Base-by-base conservation (phyloP, 495 filamentous ascomycete genomes). In the Penicillium arizonense region DNA sequence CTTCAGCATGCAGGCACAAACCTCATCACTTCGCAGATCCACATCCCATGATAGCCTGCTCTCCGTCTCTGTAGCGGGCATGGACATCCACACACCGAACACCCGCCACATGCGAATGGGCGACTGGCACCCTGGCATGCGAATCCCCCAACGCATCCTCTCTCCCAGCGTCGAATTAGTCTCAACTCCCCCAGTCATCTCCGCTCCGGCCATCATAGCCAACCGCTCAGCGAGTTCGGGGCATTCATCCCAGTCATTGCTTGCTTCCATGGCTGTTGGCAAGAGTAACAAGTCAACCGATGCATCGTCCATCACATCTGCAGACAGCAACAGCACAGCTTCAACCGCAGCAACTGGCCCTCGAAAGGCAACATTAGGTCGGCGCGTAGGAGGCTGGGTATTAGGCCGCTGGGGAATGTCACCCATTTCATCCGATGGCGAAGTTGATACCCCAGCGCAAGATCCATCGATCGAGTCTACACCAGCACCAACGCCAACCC, bases 371-470 rank as follows among this genome's bases (percentile, higher is more conserved):
- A 73, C 69, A 3, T 52, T 81, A 3, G 60, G 71, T 20, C 74
- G 72, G 33, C 76, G 76, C 16, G 56, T 82, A 34, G 80, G 80
- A 7, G 79, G 80, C 20, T 84, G 81, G 81, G 74, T 83, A 3
- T 69, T 77, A 8, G 78, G 81, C 8, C 70, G 74, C 30, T 84
- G 80, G 81, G 80, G 79, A 16, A 64, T 73, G 13, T 69, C 72
- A 5, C 73, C 78, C 1, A 57, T 61, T 5, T 37, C 69, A 38
- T 58, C 64, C 3, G 42, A 59, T 13, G 39, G 53, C 24, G 57
- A 62, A 26, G 28, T 30, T 30, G 28, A 30, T 30, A 9, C 8
- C 28, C 28, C 28, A 30, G 49, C 64, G 3, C 43, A 58, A 11
- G 48, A 56, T 12, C 20, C 56, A 39, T 55, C 62, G 1, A 55